phyloP scores from a whole-genome alignment of 1,284 basidiomycete species.

The Leccinum fuscescens region DNA sequence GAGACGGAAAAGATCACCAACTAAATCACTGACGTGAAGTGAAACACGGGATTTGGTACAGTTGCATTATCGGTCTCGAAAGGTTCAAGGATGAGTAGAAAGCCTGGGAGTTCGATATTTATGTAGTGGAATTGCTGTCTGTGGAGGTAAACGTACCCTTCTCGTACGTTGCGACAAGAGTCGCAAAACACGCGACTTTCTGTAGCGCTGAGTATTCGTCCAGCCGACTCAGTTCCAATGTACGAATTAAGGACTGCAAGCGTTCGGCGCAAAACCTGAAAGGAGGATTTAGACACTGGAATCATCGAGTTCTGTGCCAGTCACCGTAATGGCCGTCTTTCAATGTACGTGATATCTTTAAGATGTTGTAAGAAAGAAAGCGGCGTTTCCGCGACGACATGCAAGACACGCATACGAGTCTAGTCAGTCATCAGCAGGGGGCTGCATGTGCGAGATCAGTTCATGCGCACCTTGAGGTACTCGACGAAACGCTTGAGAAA shows the following conservation, averaged over 20 bases:
- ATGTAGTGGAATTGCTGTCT: conserved; percentile 4
- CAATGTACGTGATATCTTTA: conserved; percentile 99
- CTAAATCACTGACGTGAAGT: conserved; percentile 76
- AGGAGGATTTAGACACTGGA: conserved; percentile 3
- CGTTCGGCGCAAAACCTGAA: conserved; percentile 94
- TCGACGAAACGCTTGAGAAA: conserved; percentile 98
- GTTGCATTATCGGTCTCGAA: conserved; percentile 99
- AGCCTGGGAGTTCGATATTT: conserved; percentile 54
- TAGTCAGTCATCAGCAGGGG: conserved; percentile 34
- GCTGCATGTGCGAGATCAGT: not conserved
- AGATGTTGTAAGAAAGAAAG: conserved; percentile 98
- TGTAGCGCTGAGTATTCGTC: conserved; percentile 93
- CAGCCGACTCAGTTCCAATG: conserved; percentile 85
- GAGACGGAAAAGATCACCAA: not conserved
- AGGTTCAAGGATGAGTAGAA: conserved; percentile 95
- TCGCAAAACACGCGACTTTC: conserved; percentile 96
- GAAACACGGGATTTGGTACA: conserved; percentile 98
- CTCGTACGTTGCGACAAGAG: conserved; percentile 97
- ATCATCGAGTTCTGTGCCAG: conserved; percentile 18
- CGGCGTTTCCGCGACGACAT: conserved; percentile 99
- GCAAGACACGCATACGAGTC: conserved; percentile 98
- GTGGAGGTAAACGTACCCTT: conserved; percentile 58
- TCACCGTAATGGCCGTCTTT: conserved; percentile 89
- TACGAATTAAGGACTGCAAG: conserved; percentile 90
- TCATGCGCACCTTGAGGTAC: conserved; percentile 81